Base-by-base conservation (phyloP, 345 rosid genomes). In the Toxicodendron radicans region DNA sequence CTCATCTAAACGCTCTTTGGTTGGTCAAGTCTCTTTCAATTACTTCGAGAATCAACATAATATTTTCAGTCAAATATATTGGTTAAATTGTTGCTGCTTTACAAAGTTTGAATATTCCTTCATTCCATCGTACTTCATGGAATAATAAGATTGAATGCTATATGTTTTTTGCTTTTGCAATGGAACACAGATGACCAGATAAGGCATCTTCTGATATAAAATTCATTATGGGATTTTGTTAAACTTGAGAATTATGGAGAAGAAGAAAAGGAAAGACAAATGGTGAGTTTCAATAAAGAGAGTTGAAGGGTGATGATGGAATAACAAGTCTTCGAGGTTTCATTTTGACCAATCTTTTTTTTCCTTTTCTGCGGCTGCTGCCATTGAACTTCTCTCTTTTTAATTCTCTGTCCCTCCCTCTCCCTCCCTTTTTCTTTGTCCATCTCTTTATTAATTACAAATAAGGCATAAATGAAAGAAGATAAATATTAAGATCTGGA, bases 261-360 rank as follows among this genome's bases (percentile, higher is more conserved):
- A 46, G 60, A 20, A 38, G 43, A 62, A 53, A 83, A 79, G 67
- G 70, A 81, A 87, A 75, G 76, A 73, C 74, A 74, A 83, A 76
- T 72, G 83, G 85, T 54, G 86, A 78, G 83, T 80, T 81, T 85
- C 88, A 80, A 85, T 85, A 87, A 87, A 86, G 85, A 79, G 58
- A 46, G 75, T 56, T 75, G 69, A 79, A 66, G 43, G 78, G 30
- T 52, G 72, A 38, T 14, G 83, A 71, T 73, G 84, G 84, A 79
- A 79, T 73, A 80, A 79, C 82, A 75, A 81, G 78, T 71, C 73
- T 79, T 83, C 79, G 79, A 83, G 85, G 78, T 79, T 72, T 73
- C 75, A 74, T 83, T 86, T 86, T 86, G 89, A 86, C 87, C 85
- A 81, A 27, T 58, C 89, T 81, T 83, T 85, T 70, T 43, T 76